Base-by-base conservation (phyloP, 805 yeast genomes). In the Ogataea glucozyma region DNA sequence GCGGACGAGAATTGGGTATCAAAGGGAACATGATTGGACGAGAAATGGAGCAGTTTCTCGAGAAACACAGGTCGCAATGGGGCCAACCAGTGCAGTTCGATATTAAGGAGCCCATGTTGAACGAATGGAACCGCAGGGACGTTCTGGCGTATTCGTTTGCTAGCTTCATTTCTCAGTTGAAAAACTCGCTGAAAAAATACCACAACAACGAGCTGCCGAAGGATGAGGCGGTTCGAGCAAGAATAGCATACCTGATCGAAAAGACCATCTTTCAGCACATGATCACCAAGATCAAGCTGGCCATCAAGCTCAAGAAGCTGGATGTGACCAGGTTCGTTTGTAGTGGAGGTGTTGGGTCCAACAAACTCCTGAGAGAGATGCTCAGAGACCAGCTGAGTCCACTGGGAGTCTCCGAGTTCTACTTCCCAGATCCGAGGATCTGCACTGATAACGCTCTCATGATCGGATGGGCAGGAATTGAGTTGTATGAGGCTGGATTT, bases 391-490 rank as follows among this genome's bases (percentile, higher is more conserved):
- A 71, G 31, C 36, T 64, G 17, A 21, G 34, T 4, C 61, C 79
- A n/a, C 40, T 62, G 3, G 56, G 56, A 2, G 43, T 51, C 2
- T 42, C 62, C n/a, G 52, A 59, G 1, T 78, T 81, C 34, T 77
- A 78, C 50, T 88, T 81, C 54, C 96, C 97, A 0, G 80, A 78
- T 16, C 68, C 81, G 2, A 64, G 72, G 1, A 67, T 89, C 46
- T 93, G 99, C 59, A 88, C 97, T 0, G 99, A 93, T 58, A 93
- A 93, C 62, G 96, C 97, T 0, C 78, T 88, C 2, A 93, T 93
- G 99, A 93, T 93, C 40, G 99, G 97, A 1, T 88, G 95, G 81
- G 96, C 98, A 0, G 99, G 97, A 0, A 87, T 91, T 7, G 97
- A 91, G 60, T 65, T 90, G 14, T 84, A 68, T 58, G 96, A 89